phyloP scores from a whole-genome alignment of 176 grass and related monocot species.

The Cenchrus americanus region DNA sequence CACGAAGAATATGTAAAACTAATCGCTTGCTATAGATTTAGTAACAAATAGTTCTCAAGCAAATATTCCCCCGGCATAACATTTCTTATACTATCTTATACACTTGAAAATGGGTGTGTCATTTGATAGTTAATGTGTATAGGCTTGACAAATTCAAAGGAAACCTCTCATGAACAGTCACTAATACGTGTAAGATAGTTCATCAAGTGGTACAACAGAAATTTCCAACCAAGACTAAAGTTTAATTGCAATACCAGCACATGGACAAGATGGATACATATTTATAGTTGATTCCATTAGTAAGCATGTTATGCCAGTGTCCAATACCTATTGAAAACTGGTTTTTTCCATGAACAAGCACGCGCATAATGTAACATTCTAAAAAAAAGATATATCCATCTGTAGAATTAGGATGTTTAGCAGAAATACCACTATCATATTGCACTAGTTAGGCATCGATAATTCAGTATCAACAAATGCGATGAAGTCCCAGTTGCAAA shows the following conservation, averaged over 20 bases:
- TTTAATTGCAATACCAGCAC: not conserved
- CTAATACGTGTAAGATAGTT: not conserved
- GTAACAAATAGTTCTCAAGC: not conserved
- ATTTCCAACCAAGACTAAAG: not conserved
- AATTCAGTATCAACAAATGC: constrained; percentile 16
- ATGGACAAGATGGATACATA: not conserved
- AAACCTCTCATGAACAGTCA: not conserved
- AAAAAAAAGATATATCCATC: not conserved
- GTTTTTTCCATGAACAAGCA: not conserved
- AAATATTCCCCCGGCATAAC: not conserved
- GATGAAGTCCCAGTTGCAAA: constrained; percentile 4
- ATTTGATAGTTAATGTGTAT: not conserved
- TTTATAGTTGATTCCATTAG: not conserved
- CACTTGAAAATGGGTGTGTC: not conserved
- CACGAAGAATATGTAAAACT: not conserved
- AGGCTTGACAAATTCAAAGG: not conserved
- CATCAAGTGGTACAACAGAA: not conserved
- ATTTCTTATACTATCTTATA: not conserved
- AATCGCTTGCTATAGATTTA: not conserved
- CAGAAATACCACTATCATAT: not conserved
- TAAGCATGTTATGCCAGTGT: not conserved
- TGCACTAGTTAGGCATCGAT: not conserved
- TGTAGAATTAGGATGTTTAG: not conserved
- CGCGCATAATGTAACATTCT: too few relatives aligned
- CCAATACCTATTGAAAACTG: not conserved